Evolutionary conservation across 192 early-diverging fungal genomes (phyloP).

Genomic region (Rhizoclosmatium globosum): DNA sequence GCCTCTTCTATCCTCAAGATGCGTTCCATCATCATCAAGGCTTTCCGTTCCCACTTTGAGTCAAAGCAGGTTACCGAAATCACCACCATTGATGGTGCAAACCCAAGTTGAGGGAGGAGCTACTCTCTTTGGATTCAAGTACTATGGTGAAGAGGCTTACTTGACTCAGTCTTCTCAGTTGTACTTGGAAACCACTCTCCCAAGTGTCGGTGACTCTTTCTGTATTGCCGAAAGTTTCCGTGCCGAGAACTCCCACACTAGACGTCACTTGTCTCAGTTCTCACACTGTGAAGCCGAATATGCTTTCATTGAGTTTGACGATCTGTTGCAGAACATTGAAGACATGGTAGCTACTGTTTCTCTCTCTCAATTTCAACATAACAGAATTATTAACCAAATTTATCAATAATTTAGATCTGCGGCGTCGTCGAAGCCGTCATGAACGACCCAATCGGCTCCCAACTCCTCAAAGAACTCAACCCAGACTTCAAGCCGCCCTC

Average conservation of each 20-base stretch:
- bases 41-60: slow-evolving; percentile 97
- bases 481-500: slow-evolving; percentile 83
- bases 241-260: slow-evolving; percentile 96
- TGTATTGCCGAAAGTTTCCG: slow-evolving; percentile 97
- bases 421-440: slow-evolving; percentile 77
- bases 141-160: slow-evolving; percentile 97
- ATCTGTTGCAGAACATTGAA: slow-evolving; percentile 87
- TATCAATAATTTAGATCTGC: slow-evolving; percentile 34
- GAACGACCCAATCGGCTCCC: slow-evolving; percentile 74
- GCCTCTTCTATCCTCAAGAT: slow-evolving; percentile 87
- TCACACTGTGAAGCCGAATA: slow-evolving; percentile 98
- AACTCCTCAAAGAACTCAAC: slow-evolving; percentile 89
- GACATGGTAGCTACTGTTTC: slow-evolving; percentile 78
- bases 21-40: slow-evolving; percentile 83
- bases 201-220: slow-evolving; percentile 95
- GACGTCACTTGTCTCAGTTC: slow-evolving; percentile 93
- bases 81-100: slow-evolving; percentile 99
- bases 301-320: slow-evolving; percentile 92
- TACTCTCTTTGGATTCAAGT: slow-evolving; percentile 94
- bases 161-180: slow-evolving; percentile 99
- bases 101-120: slow-evolving; percentile 98
- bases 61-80: slow-evolving; percentile 82
- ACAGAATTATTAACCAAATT: no score
- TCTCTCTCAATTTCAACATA: not conserved
- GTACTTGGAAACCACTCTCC: slow-evolving; percentile 95